Base-by-base conservation (phyloP, 257 asterid species). In the Salvia rosmarinus region DNA sequence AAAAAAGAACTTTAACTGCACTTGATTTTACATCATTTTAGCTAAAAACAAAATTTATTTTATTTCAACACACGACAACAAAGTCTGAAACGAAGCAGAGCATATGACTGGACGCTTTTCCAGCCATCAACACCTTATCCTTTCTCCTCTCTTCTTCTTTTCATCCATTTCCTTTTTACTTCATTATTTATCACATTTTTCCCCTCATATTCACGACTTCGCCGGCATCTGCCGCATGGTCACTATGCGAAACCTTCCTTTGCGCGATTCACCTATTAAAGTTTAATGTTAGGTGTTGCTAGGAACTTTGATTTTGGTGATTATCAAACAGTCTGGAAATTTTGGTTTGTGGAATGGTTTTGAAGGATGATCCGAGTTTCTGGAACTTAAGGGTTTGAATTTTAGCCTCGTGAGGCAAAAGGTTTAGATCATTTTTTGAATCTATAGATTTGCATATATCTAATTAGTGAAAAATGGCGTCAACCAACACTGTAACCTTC, bases 401-500 rank as follows among this genome's bases (percentile, higher is more conserved):
- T n/a, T n/a, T n/a, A n/a, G n/a, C n/a, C n/a, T n/a, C n/a, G n/a
- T n/a, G n/a, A n/a, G n/a, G n/a, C 14, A 57, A 14, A 34, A 6
- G 46, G 21, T 17, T 37, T 37, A 20, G 68, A 62, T 19, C 35
- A 20, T 9, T 9, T 63, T 40, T 20, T 40, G 34, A 60, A 35
- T 34, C 16, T 12, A 56, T 3, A 20, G 32, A 54, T 28, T n/a
- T n/a, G 32, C 32, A 28, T 0, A 12, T 4, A 44, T 44, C 21
- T 49, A n/a, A 8, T 60, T 1, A 10, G 19, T 61, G 1, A 35
- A 37, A 69, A 66, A 85, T 85, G 87, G 82, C 75, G 23, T 39
- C 78, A 16, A 51, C 21, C 25, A 62, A 68, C 9, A 9, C 64
- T 19, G 34, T 81, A 49, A 68, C 73, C 14, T 85, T 89, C 85